Evolutionary conservation across 2,329 filamentous ascomycete species (phyloP), one percentile per base, ranked within the genome.

Genomic region (Cordyceps militaris): DNA sequence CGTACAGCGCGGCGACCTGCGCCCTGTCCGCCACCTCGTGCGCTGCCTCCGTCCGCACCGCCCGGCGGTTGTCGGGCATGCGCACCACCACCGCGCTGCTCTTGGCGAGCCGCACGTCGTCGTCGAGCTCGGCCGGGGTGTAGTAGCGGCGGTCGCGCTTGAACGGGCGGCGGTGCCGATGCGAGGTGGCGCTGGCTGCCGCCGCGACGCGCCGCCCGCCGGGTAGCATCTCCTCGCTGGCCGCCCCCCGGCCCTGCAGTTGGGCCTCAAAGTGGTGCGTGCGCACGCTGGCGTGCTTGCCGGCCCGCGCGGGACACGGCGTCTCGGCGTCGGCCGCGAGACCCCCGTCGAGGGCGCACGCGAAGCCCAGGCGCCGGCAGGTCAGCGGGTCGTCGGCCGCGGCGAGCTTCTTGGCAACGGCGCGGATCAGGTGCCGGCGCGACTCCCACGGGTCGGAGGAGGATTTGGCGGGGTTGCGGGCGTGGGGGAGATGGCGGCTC

Each of bases 331-430:
- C 38, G 26, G 38, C 26, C 26, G 23, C 40, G 38, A 54, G 51
- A 7, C 51, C 51, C 26, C 51, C 51, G 38, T 32, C 36, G n/a
- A 54, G 51, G 1, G 51, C 51, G 51, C 51, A 54, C 24, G 21
- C 19, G 51, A 54, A 54, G 38, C 36, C 11, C 26, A 44, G 38
- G 11, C n/a, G 28, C 24, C 40, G 51, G 51, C 51, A 54, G 10
- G 51, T 54, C 19, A 44, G 34, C 10, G 26, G 38, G 26, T 54
- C 51, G 38, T 54, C 14, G 38, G 38, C 40, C n/a, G 51, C 51
- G 40, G 51, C 51, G 38, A 54, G 51, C 40, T 54, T 54, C 51
- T 54, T 54, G 51, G 51, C 51, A 4, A 44, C 38, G 51, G 51
- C 51, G 38, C 51, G 51, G 38, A 54, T 26, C 19, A 44, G 8